A percentile compares a stretch with the other conserved stretches of the same genome.
Conservation (phyloP, 2,329 filamentous ascomycete genomes). For the Beauveria brongniartii region DNA sequence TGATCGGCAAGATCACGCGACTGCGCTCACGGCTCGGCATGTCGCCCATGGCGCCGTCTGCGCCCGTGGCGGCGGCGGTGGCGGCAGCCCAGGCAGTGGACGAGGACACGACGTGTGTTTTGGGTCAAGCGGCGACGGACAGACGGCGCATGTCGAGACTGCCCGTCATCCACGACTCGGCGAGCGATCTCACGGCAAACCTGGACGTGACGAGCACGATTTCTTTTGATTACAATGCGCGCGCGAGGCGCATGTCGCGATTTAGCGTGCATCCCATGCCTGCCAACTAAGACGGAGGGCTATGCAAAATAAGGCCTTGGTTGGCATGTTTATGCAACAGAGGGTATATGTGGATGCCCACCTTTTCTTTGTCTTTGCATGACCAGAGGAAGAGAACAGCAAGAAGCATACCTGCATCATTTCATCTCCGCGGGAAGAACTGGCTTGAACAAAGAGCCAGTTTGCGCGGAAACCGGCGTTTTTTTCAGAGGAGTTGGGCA, state of each 20-base stretch:
- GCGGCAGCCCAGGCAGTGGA: neutral
- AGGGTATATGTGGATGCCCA: too few species aligned
- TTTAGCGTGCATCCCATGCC: constrained; percentile 10
- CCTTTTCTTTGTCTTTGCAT: too few species aligned
- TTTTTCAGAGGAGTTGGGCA: too few species aligned
- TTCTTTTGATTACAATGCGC: constrained; percentile 3
- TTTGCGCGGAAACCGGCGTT: too few species aligned
- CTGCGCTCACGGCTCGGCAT: constrained; percentile 44
- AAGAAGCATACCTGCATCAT: too few species aligned
- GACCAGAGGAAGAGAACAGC: too few species aligned
- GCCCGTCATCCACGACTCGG: constrained; percentile 2
- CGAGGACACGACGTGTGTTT: neutral
- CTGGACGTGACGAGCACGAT: constrained; percentile 7
- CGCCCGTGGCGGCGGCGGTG: neutral
- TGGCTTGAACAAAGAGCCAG: too few species aligned
- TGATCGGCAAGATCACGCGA: constrained; percentile 60
- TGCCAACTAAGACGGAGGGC: neutral
- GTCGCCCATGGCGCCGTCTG: constrained; percentile 11
- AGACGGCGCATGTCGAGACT: constrained; percentile 9
- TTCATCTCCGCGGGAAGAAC: too few species aligned
- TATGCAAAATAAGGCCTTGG: too few species aligned
- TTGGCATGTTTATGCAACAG: too few species aligned
- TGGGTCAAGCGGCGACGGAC: neutral
- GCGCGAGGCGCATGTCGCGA: constrained; percentile 14
- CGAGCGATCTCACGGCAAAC: constrained; percentile 3